Evolutionary conservation across 495 filamentous ascomycete genomes (phyloP).

Genomic region (Lasiosphaeria miniovina): DNA sequence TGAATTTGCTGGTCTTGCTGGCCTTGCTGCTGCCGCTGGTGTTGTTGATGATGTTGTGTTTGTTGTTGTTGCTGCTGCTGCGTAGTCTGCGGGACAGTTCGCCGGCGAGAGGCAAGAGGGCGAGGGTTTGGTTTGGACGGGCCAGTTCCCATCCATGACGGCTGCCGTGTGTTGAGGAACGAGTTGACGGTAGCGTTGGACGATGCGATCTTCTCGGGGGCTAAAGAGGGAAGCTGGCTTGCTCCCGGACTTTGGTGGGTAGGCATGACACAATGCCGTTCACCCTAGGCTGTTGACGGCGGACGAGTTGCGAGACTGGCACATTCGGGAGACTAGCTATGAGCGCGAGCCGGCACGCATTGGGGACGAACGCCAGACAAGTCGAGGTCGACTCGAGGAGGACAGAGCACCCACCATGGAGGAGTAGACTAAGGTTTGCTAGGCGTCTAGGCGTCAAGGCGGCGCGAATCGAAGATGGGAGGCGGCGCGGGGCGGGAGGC

Average conservation of each 20-base stretch:
- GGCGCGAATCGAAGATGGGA: no score
- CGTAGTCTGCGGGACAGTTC: slow-evolving; percentile 1
- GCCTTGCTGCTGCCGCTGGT: slow-evolving; percentile 15
- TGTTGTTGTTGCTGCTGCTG: slow-evolving; percentile 12
- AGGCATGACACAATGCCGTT: slow-evolving; percentile 20
- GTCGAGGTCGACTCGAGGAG: not conserved
- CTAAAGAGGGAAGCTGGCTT: slow-evolving; percentile 6
- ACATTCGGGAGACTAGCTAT: not conserved
- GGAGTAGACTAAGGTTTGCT: not conserved
- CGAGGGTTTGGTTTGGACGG: slow-evolving; percentile 37
- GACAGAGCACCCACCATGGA: not conserved
- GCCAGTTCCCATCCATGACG: slow-evolving; percentile 61
- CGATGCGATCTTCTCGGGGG: slow-evolving; percentile 48
- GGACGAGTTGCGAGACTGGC: slow-evolving; percentile 12
- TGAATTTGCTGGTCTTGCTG: not conserved
- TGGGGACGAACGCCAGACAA: not conserved
- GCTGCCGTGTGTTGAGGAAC: slow-evolving; percentile 59
- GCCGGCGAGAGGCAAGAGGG: slow-evolving; percentile 14
- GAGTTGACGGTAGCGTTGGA: slow-evolving; percentile 68
- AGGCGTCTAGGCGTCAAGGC: no score
- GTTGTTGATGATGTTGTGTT: slow-evolving; percentile 11
- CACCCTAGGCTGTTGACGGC: slow-evolving; percentile 13
- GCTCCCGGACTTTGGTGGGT: slow-evolving; percentile 6
- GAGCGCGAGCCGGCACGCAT: not conserved
- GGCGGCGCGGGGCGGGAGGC: no score